These are phyloP conservation scores for Inonotus obliquus DNA, from an alignment of 1,284 basidiomycete species.

Conservation along the genomic window DNA sequence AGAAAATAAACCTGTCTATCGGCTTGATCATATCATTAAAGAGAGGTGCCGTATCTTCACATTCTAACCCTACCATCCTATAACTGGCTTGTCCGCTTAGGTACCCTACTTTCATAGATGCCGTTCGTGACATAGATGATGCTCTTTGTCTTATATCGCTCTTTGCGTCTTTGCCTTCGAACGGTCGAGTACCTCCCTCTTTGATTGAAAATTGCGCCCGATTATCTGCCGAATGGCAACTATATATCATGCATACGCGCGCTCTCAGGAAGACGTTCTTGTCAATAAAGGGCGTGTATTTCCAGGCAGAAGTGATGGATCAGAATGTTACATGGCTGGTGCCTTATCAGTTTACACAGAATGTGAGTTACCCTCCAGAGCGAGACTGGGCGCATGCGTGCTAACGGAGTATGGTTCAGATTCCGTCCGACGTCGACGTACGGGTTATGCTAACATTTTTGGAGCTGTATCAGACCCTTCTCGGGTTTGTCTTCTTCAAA, in stretches of 20 bases:
- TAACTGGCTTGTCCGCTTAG: constrained; percentile 36
- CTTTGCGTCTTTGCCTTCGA: constrained; percentile 86
- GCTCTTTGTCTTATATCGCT: constrained; percentile 94
- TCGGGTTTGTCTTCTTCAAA: constrained; percentile 97
- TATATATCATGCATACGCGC: constrained; percentile 90
- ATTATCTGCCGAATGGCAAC: constrained; percentile 89
- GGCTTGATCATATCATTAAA: constrained; percentile 95
- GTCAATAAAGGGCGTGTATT: constrained; percentile 98
- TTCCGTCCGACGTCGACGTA: constrained; percentile 94
- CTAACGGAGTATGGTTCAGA: constrained; percentile 40
- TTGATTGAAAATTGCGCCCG: constrained; percentile 90
- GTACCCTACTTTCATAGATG: constrained; percentile 96
- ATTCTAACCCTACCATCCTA: constrained; percentile 1
- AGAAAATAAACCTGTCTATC: constrained; percentile 85
- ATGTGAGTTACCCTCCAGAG: constrained; percentile 44
- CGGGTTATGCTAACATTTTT: constrained; percentile 98
- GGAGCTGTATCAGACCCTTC: constrained; percentile 95
- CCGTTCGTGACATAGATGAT: constrained; percentile 95
- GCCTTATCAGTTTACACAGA: constrained; percentile 97
- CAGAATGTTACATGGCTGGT: constrained; percentile 96
- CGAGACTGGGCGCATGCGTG: neutral
- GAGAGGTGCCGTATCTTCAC: constrained; percentile 59
- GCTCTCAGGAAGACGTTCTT: constrained; percentile 91
- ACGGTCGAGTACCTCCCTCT: constrained; percentile 74
- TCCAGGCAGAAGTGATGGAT: constrained; percentile 93